A percentile compares a stretch with the other conserved stretches of the same genome.
These are phyloP conservation scores for Nicotiana attenuata DNA, from an alignment of 257 asterid genomes.

Conservation along the genomic window DNA sequence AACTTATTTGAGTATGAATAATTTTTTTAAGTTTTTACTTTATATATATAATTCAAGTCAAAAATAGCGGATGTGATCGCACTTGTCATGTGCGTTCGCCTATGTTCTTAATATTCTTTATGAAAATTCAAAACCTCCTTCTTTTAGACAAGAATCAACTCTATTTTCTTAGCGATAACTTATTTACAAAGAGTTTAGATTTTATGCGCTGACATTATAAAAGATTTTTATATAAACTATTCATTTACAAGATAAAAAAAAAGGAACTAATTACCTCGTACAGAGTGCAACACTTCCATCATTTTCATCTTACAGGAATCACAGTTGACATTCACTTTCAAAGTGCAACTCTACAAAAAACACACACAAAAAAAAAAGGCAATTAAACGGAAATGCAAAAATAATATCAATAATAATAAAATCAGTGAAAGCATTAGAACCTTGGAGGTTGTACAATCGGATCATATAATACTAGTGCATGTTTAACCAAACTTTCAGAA, in stretches of 20 bases:
- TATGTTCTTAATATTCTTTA: too few species aligned
- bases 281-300: constrained; percentile 35
- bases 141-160: not conserved
- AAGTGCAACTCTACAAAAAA: constrained; percentile 32
- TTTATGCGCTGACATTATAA: not conserved
- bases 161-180: not conserved
- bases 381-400: not conserved
- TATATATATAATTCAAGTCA: not conserved
- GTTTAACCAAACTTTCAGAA: not conserved
- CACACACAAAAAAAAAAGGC: not conserved
- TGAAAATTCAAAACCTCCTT: not conserved
- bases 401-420: too few species aligned
- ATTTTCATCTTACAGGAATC: constrained; percentile 43
- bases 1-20: too few species aligned
- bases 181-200: not conserved
- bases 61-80: not conserved
- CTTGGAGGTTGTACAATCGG: not conserved
- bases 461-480: not conserved
- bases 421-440: not conserved
- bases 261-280: constrained; percentile 30
- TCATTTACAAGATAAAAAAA: not conserved
- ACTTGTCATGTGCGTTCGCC: not conserved
- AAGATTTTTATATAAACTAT: not conserved
- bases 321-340: constrained; percentile 45
- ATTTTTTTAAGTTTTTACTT: too few species aligned